A percentile compares a stretch with the other conserved stretches of the same genome.
Evolutionary conservation across 306 rosid species (phyloP).

Genomic region (Calophaca sinica): DNA sequence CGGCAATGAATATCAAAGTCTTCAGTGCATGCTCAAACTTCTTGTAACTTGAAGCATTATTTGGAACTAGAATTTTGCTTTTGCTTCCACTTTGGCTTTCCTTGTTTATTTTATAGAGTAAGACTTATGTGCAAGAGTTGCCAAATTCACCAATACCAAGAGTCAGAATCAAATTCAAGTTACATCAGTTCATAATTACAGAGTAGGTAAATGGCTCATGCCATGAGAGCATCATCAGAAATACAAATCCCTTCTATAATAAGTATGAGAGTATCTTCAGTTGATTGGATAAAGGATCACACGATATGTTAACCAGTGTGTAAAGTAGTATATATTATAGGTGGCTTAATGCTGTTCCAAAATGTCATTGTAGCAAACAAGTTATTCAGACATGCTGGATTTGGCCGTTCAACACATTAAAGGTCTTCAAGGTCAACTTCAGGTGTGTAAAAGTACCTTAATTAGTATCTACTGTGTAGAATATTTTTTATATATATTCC

Average conservation of each 20-base stretch:
- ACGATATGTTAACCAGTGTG: constrained; percentile 1
- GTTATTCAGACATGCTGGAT: constrained; percentile 98
- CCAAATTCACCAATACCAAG: not conserved
- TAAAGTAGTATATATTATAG: not conserved
- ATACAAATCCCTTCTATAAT: constrained; percentile 10
- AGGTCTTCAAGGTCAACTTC: constrained; percentile 92
- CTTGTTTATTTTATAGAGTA: not conserved
- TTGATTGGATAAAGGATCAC: not conserved
- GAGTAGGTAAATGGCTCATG: not conserved
- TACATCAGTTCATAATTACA: not conserved
- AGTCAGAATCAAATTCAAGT: constrained; percentile 8
- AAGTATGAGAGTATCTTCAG: constrained; percentile 10
- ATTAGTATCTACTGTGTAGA: not conserved
- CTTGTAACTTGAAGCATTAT: not conserved
- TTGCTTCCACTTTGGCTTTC: constrained; percentile 3
- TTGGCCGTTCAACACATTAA: constrained; percentile 97
- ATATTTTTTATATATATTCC: not conserved
- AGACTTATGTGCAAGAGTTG: not conserved
- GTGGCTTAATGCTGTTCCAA: constrained; percentile 34
- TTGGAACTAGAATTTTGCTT: not conserved
- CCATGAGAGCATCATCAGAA: not conserved
- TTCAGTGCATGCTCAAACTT: not conserved
- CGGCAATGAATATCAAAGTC: not conserved
- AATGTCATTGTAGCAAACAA: constrained; percentile 80
- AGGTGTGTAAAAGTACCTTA: constrained; percentile 60